phyloP scores from a whole-genome alignment of 2,329 filamentous ascomycete genomes.

The Xylariaceae sp. region DNA sequence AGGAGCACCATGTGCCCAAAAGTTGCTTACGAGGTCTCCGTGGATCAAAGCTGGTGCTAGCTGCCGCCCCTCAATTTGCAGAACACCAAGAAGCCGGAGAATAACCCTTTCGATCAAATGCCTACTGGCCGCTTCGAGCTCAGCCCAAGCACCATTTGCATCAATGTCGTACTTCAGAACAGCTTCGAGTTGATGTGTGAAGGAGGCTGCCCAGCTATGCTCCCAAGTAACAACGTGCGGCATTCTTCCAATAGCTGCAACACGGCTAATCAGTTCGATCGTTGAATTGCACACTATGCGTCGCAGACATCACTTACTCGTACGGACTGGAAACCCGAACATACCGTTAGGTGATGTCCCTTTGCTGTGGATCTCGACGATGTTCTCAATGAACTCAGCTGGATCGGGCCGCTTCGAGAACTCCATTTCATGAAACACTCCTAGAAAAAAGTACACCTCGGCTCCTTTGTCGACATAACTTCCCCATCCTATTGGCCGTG shows the following conservation, averaged over 20 bases:
- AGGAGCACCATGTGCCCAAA: too few relatives aligned
- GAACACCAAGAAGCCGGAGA: slow-evolving; percentile 11
- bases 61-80: slow-evolving; percentile 12
- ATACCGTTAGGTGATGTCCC: slow-evolving; percentile 13
- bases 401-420: slow-evolving; percentile 9
- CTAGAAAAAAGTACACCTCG: slow-evolving; percentile 13
- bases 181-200: slow-evolving; percentile 19
- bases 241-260: slow-evolving; percentile 11
- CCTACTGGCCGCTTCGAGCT: slow-evolving; percentile 8
- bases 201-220: slow-evolving; percentile 16
- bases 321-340: slow-evolving; percentile 15
- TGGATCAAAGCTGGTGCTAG: slow-evolving; percentile 11
- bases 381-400: slow-evolving; percentile 4
- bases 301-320: not conserved
- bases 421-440: slow-evolving; percentile 18
- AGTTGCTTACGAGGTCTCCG: slow-evolving; percentile 6
- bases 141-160: slow-evolving; percentile 19
- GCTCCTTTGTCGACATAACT: slow-evolving; percentile 6
- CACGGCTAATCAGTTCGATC: not conserved
- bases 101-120: slow-evolving; percentile 14
- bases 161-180: slow-evolving; percentile 21
- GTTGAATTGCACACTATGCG: not conserved
- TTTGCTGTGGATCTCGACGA: slow-evolving; percentile 14
- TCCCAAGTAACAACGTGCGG: slow-evolving; percentile 12
- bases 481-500: slow-evolving; percentile 12